These are phyloP conservation scores for Claviceps sp. DNA, from an alignment of 2,329 filamentous ascomycete species.

Conservation along the genomic window DNA sequence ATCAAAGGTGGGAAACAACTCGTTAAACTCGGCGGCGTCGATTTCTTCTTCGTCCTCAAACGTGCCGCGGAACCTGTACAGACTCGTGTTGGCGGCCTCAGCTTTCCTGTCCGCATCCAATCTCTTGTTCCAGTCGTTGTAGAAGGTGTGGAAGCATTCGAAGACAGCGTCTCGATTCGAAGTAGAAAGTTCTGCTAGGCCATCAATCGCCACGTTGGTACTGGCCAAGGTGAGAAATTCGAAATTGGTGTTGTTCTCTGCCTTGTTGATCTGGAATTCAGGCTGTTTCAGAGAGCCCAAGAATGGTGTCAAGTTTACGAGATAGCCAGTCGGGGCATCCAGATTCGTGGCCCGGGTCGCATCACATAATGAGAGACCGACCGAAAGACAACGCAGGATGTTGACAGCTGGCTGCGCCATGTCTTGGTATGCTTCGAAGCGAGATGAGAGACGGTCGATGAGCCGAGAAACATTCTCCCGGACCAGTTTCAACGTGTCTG, in stretches of 20 bases:
- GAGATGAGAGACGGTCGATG: constrained; percentile 51
- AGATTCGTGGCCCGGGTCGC: constrained; percentile 27
- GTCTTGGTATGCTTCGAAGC: constrained; percentile 74
- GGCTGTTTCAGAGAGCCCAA: constrained; percentile 32
- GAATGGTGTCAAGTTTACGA: constrained; percentile 40
- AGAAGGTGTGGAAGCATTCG: constrained; percentile 57
- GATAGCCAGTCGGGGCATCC: constrained; percentile 19
- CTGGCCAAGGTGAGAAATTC: constrained; percentile 27
- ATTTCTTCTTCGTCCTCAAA: constrained; percentile 63
- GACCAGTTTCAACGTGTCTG: constrained; percentile 33
- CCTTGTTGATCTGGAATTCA: constrained; percentile 10
- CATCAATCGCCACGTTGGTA: constrained; percentile 32
- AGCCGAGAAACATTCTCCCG: constrained; percentile 52
- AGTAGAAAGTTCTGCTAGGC: constrained; percentile 24
- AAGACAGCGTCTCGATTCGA: constrained; percentile 42
- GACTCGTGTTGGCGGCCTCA: constrained; percentile 56
- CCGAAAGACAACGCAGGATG: constrained; percentile 63
- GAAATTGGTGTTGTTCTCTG: constrained; percentile 20
- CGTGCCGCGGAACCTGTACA: constrained; percentile 75
- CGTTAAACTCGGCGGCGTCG: constrained; percentile 60
- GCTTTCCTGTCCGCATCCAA: constrained; percentile 64
- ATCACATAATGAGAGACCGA: constrained; percentile 56
- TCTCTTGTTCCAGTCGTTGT: constrained; percentile 66
- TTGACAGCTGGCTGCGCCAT: constrained; percentile 65
- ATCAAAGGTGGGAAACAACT: constrained; percentile 69